Percentiles rank a stretch among this genome's conserved stretches.
phyloP scores from a whole-genome alignment of 495 filamentous ascomycete genomes.

The Annulohypoxylon nitens region DNA sequence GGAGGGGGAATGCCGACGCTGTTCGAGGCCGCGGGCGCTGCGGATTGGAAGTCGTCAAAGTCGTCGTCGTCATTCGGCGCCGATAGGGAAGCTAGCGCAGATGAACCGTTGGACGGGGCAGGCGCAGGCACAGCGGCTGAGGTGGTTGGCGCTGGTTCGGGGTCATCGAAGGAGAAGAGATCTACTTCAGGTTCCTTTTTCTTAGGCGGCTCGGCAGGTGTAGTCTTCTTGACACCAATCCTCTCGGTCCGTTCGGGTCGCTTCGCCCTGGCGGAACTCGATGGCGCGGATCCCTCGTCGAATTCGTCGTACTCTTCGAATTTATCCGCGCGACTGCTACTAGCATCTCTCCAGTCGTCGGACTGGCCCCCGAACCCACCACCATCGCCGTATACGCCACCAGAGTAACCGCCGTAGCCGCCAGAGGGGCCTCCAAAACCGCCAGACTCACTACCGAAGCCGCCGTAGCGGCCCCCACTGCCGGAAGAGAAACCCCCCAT shows the following conservation, averaged over 20 bases:
- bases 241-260: conserved; percentile 56
- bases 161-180: conserved; percentile 89
- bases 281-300: conserved; percentile 76
- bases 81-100: conserved; percentile 68
- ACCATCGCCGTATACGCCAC: conserved; percentile 92
- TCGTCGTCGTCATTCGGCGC: conserved; percentile 77
- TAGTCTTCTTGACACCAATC: conserved; percentile 66
- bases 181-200: conserved; percentile 89
- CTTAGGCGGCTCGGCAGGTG: conserved; percentile 69
- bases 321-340: conserved; percentile 70
- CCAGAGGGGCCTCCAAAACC: conserved; percentile 72
- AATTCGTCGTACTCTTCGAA: conserved; percentile 99
- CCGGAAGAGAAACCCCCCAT: conserved; percentile 63
- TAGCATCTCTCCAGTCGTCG: conserved; percentile 72
- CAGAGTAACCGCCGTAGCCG: conserved; percentile 85
- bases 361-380: conserved; percentile 83
- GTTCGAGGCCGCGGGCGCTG: conserved; percentile 68
- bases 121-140: conserved; percentile 62
- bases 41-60: conserved; percentile 99
- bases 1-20: conserved; percentile 66
- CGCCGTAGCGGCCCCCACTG: conserved; percentile 78
- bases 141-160: conserved; percentile 62
- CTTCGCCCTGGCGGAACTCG: conserved; percentile 59
- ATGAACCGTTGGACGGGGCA: conserved; percentile 58
- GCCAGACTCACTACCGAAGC: conserved; percentile 81